Conservation (phyloP, 2,329 filamentous ascomycete species). For the Septoria linicola region DNA sequence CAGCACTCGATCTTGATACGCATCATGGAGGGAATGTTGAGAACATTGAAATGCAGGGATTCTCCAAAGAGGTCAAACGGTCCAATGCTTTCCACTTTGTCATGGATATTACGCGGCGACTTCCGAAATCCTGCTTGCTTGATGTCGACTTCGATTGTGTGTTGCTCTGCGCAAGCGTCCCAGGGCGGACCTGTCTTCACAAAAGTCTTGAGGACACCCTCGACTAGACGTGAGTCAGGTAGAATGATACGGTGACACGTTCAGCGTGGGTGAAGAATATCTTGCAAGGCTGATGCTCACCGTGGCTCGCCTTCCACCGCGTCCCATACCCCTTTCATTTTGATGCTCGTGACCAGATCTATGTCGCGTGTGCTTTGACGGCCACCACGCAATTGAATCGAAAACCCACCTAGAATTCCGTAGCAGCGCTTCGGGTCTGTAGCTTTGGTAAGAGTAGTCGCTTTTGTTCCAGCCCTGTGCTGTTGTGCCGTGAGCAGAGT, state of each 20-base stretch:
- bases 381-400: constrained; percentile 14
- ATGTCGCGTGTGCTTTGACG: constrained; percentile 15
- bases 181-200: constrained; percentile 12
- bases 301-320: constrained; percentile 7
- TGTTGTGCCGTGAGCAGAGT: not conserved
- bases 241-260: not conserved
- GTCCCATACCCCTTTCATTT: constrained; percentile 16
- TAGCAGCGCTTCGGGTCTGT: not conserved
- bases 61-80: constrained; percentile 11
- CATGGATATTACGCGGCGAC: constrained; percentile 4
- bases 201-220: constrained; percentile 14
- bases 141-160: constrained; percentile 12
- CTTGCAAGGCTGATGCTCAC: not conserved
- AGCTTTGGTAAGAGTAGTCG: not conserved
- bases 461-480: not conserved
- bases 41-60: constrained; percentile 11
- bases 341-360: constrained; percentile 13
- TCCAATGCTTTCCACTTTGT: constrained; percentile 6
- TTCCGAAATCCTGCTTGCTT: constrained; percentile 16
- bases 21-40: constrained; percentile 12
- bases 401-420: constrained; percentile 14
- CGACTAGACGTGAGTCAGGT: constrained; percentile 11
- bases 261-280: not conserved
- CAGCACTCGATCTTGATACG: constrained; percentile 15
- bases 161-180: constrained; percentile 9